Evolutionary conservation across 768 basidiomycete species (phyloP).

Genomic region (Crassisporium funariophilum): DNA sequence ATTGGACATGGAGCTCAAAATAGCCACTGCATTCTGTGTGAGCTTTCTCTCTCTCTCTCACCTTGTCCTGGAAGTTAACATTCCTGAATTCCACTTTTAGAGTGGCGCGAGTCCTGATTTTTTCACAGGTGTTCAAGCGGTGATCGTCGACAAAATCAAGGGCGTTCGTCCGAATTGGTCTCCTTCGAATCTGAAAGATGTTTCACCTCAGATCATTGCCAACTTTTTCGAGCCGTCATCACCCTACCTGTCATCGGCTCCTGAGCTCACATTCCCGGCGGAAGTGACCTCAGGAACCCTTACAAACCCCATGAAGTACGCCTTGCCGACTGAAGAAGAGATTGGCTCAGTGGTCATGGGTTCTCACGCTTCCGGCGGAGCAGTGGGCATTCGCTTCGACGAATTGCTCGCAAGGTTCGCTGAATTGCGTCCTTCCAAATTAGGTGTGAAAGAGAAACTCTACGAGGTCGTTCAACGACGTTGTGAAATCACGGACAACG

Average conservation of each 20-base stretch:
- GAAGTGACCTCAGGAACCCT: conserved; percentile 25
- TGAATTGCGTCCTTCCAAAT: conserved; percentile 48
- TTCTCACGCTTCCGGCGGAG: conserved; percentile 59
- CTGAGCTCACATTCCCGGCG: conserved; percentile 45
- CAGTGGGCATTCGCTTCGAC: conserved; percentile 57
- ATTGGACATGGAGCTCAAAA: conserved; percentile 82
- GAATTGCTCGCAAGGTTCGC: conserved; percentile 65
- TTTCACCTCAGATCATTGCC: conserved; percentile 56
- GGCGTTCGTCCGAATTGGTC: conserved; percentile 70
- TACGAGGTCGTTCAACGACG: conserved; percentile 71
- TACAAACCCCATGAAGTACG: conserved; percentile 40
- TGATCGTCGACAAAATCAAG: conserved; percentile 50
- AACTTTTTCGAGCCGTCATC: conserved; percentile 71
- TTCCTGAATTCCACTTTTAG: conserved; percentile 40
- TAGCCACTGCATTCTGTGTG: conserved; percentile 90
- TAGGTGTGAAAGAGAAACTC: conserved; percentile 76
- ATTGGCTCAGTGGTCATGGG: conserved; percentile 71
- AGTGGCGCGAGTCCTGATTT: conserved; percentile 84
- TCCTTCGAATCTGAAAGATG: conserved; percentile 62
- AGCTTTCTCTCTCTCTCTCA: conserved; percentile 35
- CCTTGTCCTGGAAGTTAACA: conserved; percentile 15
- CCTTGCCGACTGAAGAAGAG: conserved; percentile 78
- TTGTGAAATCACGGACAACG: conserved; percentile 62
- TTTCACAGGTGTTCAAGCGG: conserved; percentile 72
- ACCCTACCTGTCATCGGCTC: conserved; percentile 44